Evolutionary conservation across 2,329 filamentous ascomycete species (phyloP), one percentile per base, ranked within the genome.

Genomic region (Penicillium palitans): DNA sequence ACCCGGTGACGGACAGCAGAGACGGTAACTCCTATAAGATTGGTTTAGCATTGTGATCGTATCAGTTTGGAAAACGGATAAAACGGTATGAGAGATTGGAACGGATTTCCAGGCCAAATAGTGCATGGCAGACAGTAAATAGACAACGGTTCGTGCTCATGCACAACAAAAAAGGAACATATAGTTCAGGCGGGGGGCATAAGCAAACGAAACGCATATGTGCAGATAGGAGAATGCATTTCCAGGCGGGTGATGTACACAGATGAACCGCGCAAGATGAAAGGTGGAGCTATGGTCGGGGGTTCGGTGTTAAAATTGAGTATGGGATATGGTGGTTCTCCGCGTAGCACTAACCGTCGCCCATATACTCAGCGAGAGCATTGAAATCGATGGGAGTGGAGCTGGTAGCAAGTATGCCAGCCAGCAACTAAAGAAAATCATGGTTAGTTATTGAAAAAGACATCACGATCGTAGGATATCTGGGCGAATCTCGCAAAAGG

Each of bases 31-130:
- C 46, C 46, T 49, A 37, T 35, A 25, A 9, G 0, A 25, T 9
- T 25, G 10, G 15, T 4, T 49, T 25, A 49, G 46, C 9, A 25
- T 37, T 5, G 15, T 37, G 2, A 1, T 15, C 25, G 1, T n/a
- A 24, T n/a, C 0, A n/a, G 13, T 13, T 4, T 8, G 8, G 3
- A 17, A 17, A n/a, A 3, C 10, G 3, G 1, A 4, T 2, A 6
- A 13, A 24, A 24, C 8, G 3, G 3, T 2, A n/a, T 35, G 5
- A 8, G 19, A 6, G 2, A 13, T 48, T 17, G 19, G 24, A 17
- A 9, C 5, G 7, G 8, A 6, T 2, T 12, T n/a, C 6, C 19
- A 6, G 31, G 5, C 17, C 4, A 17, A 17, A 24, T n/a, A 7
- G 7, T 24, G 19, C 19, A 25, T 0, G 29, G 1, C 4, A 25